phyloP scores from a whole-genome alignment of 352 stramenopile species.

The Pythium vanterpoolii region DNA sequence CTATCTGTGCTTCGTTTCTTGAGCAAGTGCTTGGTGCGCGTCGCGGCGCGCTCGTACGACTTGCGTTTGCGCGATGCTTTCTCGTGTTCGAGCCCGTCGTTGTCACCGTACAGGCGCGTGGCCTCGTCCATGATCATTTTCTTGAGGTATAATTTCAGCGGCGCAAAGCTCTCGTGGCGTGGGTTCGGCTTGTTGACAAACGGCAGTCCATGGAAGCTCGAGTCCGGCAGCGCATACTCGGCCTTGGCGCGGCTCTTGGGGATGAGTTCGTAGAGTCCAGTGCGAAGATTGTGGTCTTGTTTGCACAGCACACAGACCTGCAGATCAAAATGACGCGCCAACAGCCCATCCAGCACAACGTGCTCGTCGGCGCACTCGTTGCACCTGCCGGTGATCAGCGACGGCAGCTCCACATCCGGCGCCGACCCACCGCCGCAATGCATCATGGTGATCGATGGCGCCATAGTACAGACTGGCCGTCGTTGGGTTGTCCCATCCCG shows the following conservation, averaged over 20 bases:
- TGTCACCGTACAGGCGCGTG: slow-evolving; percentile 41
- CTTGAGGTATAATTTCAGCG: slow-evolving; percentile 62
- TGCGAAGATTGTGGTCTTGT: slow-evolving; percentile 48
- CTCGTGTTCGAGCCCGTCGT: slow-evolving; percentile 39
- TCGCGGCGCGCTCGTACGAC: slow-evolving; percentile 46
- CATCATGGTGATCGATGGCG: slow-evolving; percentile 20
- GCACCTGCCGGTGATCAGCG: slow-evolving; percentile 31
- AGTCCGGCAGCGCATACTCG: slow-evolving; percentile 64
- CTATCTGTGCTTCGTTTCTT: slow-evolving; percentile 32
- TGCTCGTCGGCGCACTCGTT: slow-evolving; percentile 47
- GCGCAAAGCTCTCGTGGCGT: slow-evolving; percentile 59
- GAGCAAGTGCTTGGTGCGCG: slow-evolving; percentile 54
- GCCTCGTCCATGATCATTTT: slow-evolving; percentile 51
- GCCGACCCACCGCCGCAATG: not conserved
- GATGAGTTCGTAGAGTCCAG: slow-evolving; percentile 56
- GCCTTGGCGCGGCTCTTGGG: slow-evolving; percentile 50
- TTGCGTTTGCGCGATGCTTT: slow-evolving; percentile 42
- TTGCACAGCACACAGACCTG: slow-evolving; percentile 61
- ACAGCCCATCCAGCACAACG: slow-evolving; percentile 41
- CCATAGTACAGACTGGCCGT: slow-evolving; percentile 9
- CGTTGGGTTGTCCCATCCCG: not conserved
- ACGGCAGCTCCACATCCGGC: slow-evolving; percentile 7
- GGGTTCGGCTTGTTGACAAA: slow-evolving; percentile 60
- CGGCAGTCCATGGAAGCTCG: slow-evolving; percentile 45
- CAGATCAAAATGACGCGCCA: slow-evolving; percentile 53